Conservation (phyloP, 2,329 filamentous ascomycete species). For the Teratosphaeria gauchensis region DNA sequence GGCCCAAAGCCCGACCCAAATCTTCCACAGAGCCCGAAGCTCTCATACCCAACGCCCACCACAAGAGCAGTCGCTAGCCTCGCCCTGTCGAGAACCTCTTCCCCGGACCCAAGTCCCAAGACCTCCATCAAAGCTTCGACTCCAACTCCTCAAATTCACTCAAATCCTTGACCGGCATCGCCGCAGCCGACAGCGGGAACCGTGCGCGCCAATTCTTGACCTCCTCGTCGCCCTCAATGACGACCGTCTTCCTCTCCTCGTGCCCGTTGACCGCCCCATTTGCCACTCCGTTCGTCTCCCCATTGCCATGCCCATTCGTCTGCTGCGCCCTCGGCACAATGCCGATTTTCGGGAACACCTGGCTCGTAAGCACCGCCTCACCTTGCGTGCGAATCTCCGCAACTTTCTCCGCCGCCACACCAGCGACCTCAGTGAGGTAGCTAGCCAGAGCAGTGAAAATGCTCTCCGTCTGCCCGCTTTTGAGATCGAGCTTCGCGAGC, state of each 20-base stretch:
- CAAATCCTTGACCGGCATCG: constrained; percentile 63
- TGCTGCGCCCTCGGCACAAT: constrained; percentile 26
- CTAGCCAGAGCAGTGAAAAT: constrained; percentile 35
- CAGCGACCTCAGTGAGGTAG: constrained; percentile 30
- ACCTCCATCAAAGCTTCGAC: constrained; percentile 68
- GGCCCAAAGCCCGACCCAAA: too few species aligned
- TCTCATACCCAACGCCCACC: too few species aligned
- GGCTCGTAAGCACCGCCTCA: constrained; percentile 35
- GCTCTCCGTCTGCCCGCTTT: constrained; percentile 23
- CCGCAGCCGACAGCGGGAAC: constrained; percentile 61
- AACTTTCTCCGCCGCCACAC: constrained; percentile 42
- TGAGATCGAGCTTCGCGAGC: constrained; percentile 38
- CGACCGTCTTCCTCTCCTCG: constrained; percentile 39
- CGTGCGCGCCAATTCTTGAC: constrained; percentile 71
- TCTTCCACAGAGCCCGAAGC: too few species aligned
- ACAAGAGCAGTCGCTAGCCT: too few species aligned
- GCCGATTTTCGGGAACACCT: constrained; percentile 36
- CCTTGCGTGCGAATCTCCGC: constrained; percentile 41
- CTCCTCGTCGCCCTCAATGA: constrained; percentile 74
- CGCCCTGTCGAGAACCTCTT: too few species aligned
- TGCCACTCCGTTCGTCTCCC: constrained; percentile 19
- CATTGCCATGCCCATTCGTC: constrained; percentile 6
- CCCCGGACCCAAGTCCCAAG: too few species aligned
- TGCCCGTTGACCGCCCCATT: constrained; percentile 30
- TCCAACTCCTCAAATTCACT: constrained; percentile 79